Conservation (phyloP, 495 filamentous ascomycete species). For the Podospora pseudopauciseta region DNA sequence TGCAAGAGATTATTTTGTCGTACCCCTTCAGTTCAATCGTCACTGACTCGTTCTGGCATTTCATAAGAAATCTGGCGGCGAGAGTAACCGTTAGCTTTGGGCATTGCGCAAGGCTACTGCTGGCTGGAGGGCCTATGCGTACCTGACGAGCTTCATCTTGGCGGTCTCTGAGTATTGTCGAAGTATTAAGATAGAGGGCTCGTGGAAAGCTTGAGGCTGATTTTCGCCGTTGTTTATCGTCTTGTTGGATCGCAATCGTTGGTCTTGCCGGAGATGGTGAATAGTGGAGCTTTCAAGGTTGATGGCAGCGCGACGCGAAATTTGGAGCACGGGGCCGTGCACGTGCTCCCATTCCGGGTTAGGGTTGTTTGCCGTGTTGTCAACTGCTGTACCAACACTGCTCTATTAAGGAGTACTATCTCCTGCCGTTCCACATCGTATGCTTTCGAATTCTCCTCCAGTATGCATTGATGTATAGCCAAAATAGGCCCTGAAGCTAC, state of each 20-base stretch:
- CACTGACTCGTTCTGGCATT: constrained; percentile 95
- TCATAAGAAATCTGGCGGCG: constrained; percentile 84
- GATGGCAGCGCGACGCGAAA: not conserved
- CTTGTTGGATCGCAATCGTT: not conserved
- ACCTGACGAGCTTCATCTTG: constrained; percentile 99
- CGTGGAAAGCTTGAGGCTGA: not conserved
- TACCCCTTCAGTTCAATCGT: constrained; percentile 98
- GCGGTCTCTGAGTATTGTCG: constrained; percentile 1
- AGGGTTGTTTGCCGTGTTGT: not conserved
- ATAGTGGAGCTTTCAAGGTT: not conserved
- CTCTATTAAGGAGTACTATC: too few relatives aligned
- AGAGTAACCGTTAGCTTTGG: constrained; percentile 6
- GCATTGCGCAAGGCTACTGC: not conserved
- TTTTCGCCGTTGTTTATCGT: not conserved
- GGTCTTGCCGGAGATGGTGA: not conserved
- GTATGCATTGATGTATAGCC: not conserved
- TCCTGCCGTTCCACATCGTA: too few relatives aligned
- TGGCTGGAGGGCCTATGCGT: constrained; percentile 22
- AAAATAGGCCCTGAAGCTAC: not conserved
- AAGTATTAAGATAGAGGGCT: not conserved
- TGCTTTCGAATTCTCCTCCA: too few relatives aligned
- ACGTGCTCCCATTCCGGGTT: not conserved
- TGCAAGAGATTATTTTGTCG: constrained; percentile 29
- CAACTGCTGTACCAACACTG: too few relatives aligned
- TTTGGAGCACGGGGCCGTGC: not conserved